A percentile compares a stretch with the other conserved stretches of the same genome.
Conservation (phyloP, 768 basidiomycete genomes). For the Suillus hirtellus region DNA sequence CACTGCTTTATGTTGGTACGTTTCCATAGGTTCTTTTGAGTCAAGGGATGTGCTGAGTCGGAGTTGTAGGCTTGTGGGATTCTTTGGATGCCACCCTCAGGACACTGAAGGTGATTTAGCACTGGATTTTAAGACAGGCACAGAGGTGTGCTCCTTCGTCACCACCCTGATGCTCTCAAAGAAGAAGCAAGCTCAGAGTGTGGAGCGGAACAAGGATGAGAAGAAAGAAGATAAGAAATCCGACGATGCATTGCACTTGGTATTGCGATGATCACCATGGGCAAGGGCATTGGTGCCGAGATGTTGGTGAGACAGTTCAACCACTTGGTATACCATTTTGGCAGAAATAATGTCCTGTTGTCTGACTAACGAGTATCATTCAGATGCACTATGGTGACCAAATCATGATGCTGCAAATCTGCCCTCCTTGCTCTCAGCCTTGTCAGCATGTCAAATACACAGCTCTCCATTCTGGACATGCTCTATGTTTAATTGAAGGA, state of each 20-base stretch:
- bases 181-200: constrained; percentile 35
- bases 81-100: constrained; percentile 91
- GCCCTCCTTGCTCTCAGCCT: constrained; percentile 97
- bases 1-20: constrained; percentile 86
- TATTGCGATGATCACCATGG: constrained; percentile 82
- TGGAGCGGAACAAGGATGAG: constrained; percentile 28
- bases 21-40: constrained; percentile 8
- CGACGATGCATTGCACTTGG: constrained; percentile 85
- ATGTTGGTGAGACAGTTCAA: constrained; percentile 97
- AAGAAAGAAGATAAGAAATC: constrained; percentile 53
- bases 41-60: constrained; percentile 13
- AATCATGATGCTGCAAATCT: constrained; percentile 82
- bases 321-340: constrained; percentile 68
- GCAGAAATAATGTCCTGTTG: neutral
- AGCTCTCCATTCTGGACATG: constrained; percentile 91
- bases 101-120: constrained; percentile 89
- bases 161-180: constrained; percentile 70
- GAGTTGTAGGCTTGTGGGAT: constrained; percentile 79
- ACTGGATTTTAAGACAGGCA: constrained; percentile 89
- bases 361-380: constrained; percentile 19
- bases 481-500: constrained; percentile 43
- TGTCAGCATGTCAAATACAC: constrained; percentile 93
- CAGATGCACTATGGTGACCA: constrained; percentile 99
- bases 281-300: constrained; percentile 95
- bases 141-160: constrained; percentile 91